phyloP scores from a whole-genome alignment of 2,329 filamentous ascomycete species.

The Aureobasidium subglaciale region DNA sequence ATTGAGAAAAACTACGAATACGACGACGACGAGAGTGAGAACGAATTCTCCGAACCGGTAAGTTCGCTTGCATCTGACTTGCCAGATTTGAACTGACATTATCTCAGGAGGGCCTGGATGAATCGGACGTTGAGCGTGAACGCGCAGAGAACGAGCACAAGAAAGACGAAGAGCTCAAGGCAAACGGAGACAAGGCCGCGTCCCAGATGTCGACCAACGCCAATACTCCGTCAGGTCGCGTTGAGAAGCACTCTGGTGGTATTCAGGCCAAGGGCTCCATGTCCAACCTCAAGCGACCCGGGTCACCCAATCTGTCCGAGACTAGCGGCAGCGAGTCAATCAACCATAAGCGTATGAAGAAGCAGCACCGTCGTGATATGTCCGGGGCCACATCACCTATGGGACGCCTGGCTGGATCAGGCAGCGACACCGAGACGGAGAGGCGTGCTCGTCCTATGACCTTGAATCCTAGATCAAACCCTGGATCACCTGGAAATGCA shows the following conservation, averaged over 20 bases:
- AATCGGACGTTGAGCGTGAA: conserved; percentile 59
- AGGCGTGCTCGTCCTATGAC: conserved; percentile 54
- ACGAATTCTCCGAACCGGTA: conserved; percentile 17
- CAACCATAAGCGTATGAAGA: conserved; percentile 55
- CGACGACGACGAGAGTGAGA: conserved; percentile 51
- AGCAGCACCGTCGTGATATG: conserved; percentile 49
- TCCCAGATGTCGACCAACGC: conserved; percentile 57
- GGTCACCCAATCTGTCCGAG: conserved; percentile 81
- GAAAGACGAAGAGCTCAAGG: conserved; percentile 44
- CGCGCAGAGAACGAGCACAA: conserved; percentile 51
- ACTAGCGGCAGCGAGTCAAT: conserved; percentile 86
- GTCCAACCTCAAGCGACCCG: conserved; percentile 65
- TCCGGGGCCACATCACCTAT: conserved; percentile 25
- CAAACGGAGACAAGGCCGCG: conserved; percentile 35
- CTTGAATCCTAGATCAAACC: conserved; percentile 29
- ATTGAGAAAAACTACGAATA: conserved; percentile 84
- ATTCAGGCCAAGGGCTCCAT: conserved; percentile 46
- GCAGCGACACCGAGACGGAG: conserved; percentile 62
- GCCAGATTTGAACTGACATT: not conserved
- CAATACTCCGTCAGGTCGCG: conserved; percentile 56
- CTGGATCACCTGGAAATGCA: conserved; percentile 30
- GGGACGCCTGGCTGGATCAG: conserved; percentile 45
- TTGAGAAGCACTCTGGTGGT: conserved; percentile 43
- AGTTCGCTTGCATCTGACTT: conserved; percentile 9
- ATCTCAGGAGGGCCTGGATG: conserved; percentile 49